Evolutionary conservation across 2,329 filamentous ascomycete species (phyloP).

Genomic region (Botryotinia narcissicola): DNA sequence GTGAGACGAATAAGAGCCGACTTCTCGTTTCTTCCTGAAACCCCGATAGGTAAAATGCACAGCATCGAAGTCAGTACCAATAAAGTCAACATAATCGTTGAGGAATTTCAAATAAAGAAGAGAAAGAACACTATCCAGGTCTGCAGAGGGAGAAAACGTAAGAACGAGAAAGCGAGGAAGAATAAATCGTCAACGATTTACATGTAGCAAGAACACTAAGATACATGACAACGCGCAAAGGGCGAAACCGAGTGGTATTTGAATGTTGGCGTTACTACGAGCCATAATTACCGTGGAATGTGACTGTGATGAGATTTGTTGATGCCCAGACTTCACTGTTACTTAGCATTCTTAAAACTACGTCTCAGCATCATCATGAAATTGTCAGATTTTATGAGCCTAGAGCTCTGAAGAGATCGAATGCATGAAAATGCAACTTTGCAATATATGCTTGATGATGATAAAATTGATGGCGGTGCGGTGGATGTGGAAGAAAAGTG

Average conservation of each 20-base stretch:
- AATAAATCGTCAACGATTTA: conserved; percentile 15
- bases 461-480: not conserved
- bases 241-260: not conserved
- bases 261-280: not conserved
- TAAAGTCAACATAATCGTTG: not conserved
- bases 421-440: not conserved
- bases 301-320: conserved; percentile 3
- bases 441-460: not conserved
- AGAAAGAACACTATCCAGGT: conserved; percentile 8
- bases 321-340: not conserved
- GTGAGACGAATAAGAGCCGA: not conserved
- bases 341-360: not conserved
- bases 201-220: not conserved
- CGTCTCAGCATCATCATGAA: not conserved
- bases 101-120: not conserved
- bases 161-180: not conserved
- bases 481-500: not conserved
- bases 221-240: not conserved
- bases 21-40: not conserved
- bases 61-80: not conserved
- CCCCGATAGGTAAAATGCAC: not conserved
- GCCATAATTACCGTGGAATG: conserved; percentile 9
- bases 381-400: not conserved
- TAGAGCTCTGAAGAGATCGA: accelerated
- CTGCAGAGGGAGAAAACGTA: not conserved